Conservation (phyloP, 139 green algal genomes). For the Edaphochlamys debaryana region DNA sequence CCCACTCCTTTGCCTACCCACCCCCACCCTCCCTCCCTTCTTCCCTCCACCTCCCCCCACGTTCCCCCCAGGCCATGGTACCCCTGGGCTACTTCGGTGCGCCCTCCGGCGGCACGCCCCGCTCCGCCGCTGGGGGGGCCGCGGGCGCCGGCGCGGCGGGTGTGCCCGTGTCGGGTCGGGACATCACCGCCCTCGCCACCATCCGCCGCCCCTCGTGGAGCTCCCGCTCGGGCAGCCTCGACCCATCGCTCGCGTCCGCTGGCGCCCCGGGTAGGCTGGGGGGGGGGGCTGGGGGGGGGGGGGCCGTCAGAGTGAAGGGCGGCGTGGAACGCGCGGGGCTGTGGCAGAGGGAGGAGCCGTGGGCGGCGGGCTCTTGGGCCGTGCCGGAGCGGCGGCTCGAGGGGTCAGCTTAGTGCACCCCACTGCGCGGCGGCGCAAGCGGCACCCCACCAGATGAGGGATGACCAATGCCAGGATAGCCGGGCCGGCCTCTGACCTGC, state of each 20-base stretch:
- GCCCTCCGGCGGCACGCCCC: not conserved
- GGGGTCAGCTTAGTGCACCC: too few species aligned
- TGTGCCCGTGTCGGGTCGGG: constrained; percentile 7
- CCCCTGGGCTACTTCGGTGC: constrained; percentile 36
- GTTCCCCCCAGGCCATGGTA: constrained; percentile 21
- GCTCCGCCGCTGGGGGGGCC: not conserved
- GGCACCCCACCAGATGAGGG: too few species aligned
- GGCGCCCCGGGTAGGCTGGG: not conserved
- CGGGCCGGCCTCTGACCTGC: too few species aligned
- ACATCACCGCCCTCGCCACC: constrained; percentile 31
- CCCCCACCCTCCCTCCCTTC: too few species aligned
- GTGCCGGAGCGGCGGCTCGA: too few species aligned
- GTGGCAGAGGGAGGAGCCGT: too few species aligned
- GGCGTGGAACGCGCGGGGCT: not conserved
- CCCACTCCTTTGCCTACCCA: not conserved
- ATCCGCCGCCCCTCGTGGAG: constrained; percentile 34
- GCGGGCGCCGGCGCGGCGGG: not conserved
- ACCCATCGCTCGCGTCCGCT: constrained; percentile 15
- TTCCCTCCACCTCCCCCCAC: not conserved
- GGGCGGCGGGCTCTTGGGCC: too few species aligned
- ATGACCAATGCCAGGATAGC: too few species aligned
- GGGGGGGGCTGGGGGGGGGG: not conserved
- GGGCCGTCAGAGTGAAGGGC: not conserved
- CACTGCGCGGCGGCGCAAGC: too few species aligned
- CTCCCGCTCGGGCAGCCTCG: constrained; percentile 4